Percentiles rank a stretch among this genome's conserved stretches.
phyloP scores from a whole-genome alignment of 257 asterid species.

The Nicotiana tabacum region DNA sequence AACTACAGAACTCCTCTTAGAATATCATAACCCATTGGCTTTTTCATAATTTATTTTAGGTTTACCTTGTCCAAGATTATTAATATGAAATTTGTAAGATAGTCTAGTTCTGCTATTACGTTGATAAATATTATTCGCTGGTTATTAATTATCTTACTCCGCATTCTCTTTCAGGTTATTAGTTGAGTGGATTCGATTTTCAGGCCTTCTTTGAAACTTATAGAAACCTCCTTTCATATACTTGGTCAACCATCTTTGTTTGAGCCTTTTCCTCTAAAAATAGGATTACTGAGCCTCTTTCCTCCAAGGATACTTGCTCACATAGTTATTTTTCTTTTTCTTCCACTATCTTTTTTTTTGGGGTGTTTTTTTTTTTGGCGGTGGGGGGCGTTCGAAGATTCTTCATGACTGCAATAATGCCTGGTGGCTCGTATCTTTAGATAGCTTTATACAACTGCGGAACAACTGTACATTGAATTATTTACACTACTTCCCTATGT shows the following conservation, averaged over 20 bases:
- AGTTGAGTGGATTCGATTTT: neutral
- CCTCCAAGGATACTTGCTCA: neutral
- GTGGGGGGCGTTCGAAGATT: neutral
- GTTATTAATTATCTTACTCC: neutral
- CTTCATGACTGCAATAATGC: neutral
- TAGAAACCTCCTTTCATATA: neutral
- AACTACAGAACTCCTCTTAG: neutral
- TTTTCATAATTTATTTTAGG: neutral
- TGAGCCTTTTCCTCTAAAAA: neutral
- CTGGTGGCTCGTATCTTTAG: neutral
- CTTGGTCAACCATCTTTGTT: neutral
- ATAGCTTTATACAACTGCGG: neutral
- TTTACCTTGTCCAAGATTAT: neutral
- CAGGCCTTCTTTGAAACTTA: neutral
- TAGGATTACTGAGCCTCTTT: neutral
- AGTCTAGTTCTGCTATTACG: neutral
- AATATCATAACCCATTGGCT: neutral
- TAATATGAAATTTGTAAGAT: neutral
- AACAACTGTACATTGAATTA: neutral
- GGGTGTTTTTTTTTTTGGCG: neutral
- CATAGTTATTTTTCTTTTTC: neutral
- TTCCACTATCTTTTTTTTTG: neutral
- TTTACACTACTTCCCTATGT: neutral
- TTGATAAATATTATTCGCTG: neutral
- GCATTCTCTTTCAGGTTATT: neutral